Percentiles rank a stretch among this genome's conserved stretches.
Conservation (phyloP, 2,329 filamentous ascomycete genomes). For the Raffaelea arxii region DNA sequence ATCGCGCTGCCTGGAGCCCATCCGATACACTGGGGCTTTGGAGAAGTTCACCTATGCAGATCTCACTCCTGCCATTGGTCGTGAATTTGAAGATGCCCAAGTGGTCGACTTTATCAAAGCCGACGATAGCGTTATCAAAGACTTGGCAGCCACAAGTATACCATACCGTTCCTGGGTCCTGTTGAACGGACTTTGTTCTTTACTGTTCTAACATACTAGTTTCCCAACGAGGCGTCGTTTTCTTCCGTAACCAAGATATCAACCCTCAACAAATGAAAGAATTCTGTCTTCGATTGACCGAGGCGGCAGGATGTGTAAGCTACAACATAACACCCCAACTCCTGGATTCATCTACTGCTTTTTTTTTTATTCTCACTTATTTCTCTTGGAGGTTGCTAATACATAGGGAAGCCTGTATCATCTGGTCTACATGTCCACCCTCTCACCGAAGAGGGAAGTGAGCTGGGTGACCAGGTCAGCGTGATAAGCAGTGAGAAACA, state of each 20-base stretch:
- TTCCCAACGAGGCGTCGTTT: constrained; percentile 53
- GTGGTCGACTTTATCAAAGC: constrained; percentile 51
- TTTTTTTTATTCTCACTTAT: background rate
- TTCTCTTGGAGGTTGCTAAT: constrained; percentile 27
- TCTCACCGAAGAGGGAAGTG: constrained; percentile 40
- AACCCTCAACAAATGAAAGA: constrained; percentile 50
- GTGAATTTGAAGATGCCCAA: constrained; percentile 48
- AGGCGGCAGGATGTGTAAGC: constrained; percentile 15
- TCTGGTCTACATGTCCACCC: constrained; percentile 54
- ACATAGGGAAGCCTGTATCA: constrained; percentile 35
- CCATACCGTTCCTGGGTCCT: background rate
- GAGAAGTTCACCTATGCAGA: constrained; percentile 46
- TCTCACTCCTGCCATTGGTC: constrained; percentile 50
- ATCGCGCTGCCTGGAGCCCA: constrained; percentile 3
- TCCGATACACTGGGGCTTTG: constrained; percentile 30
- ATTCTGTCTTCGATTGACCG: constrained; percentile 46
- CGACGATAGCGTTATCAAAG: constrained; percentile 50
- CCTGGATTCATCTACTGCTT: background rate
- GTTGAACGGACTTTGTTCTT: background rate
- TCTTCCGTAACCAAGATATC: constrained; percentile 50
- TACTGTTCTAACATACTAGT: constrained; percentile 26
- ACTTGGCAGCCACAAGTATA: constrained; percentile 57
- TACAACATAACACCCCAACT: too few species aligned
- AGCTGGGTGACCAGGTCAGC: constrained; percentile 45
- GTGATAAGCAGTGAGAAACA: constrained; percentile 45